Evolutionary conservation across 306 rosid genomes (phyloP).

Genomic region (Astragalus membranaceus): DNA sequence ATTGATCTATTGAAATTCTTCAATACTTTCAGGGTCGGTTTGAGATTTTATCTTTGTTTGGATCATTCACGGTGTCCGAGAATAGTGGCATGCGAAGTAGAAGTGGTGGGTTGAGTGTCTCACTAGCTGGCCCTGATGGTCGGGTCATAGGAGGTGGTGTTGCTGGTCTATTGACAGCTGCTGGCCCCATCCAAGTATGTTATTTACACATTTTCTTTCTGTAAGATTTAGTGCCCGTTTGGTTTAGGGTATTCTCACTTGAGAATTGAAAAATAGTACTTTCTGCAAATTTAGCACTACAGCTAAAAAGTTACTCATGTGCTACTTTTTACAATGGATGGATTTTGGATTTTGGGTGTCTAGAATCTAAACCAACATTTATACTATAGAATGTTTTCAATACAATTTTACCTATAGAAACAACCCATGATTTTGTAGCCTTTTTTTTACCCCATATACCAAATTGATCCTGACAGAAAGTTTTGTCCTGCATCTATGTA

Average conservation of each 20-base stretch:
- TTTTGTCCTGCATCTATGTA: background rate
- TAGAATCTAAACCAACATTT: too few relatives aligned
- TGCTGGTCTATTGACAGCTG: conserved; percentile 75
- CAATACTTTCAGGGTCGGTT: conserved; percentile 68
- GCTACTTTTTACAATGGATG: too few relatives aligned
- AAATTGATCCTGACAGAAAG: background rate
- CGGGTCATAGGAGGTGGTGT: conserved; percentile 75
- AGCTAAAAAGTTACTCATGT: too few relatives aligned
- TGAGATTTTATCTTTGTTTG: conserved; percentile 70
- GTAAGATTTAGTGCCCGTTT: background rate
- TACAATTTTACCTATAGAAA: background rate
- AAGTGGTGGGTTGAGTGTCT: conserved; percentile 63
- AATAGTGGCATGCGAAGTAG: conserved; percentile 36
- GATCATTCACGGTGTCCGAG: conserved; percentile 49
- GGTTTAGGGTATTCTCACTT: too few relatives aligned
- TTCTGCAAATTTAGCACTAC: too few relatives aligned
- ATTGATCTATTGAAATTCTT: background rate
- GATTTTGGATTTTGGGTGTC: too few relatives aligned
- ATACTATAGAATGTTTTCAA: too few relatives aligned
- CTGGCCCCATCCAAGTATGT: conserved; percentile 69
- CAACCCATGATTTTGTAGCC: background rate
- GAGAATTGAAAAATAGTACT: too few relatives aligned
- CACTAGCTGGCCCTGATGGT: conserved; percentile 78
- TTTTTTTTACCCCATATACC: background rate
- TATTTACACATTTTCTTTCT: background rate